Base-by-base conservation (phyloP, 192 early-diverging fungal genomes). In the Dispira simplex region DNA sequence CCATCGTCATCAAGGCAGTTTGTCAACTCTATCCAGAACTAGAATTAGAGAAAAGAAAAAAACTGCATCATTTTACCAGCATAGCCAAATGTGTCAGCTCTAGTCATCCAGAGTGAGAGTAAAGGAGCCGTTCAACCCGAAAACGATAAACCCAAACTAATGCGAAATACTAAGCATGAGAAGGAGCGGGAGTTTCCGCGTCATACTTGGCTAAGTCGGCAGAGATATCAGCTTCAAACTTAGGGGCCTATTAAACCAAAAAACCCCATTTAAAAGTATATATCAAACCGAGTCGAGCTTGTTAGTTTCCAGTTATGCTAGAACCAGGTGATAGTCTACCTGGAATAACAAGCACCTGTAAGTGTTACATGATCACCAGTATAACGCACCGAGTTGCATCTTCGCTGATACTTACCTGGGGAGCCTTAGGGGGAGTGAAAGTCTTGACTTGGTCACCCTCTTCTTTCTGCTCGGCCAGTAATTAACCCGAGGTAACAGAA, bases 361-460 rank as follows among this genome's bases (percentile, higher is more conserved):
- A 14, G 16, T 5, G 3, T 20, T 20, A 16, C 3, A 27, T 4
- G 55, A 27, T 21, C 21, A 27, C 4, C 13, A 27, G 2, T 57
- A 25, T 20, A 14, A 25, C 14, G 3, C 21, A 57, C 3, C 4
- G 10, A 4, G 3, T 14, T 26, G 25, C 27, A 57, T 27, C 14
- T 13, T 26, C 26, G 12, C 13, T 23, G 25, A 20, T 26, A 57
- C 55, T 14, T 57, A 57, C 55, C 55, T 60, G 58, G 27, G 58
- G 58, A 27, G 58, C 58, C 58, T 60, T 60, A 32, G 58, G 58
- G 32, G 58, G 3, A 13, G 12, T 44, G 58, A 43, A 60, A 10
- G 32, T 44, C 58, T 60, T 60, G 58, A 60, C 58, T 16, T 60
- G 58, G 58, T 60, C 58, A 44, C 14, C 21, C 21, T 39, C 58